These are phyloP conservation scores for Anisogramma anomala DNA, from an alignment of 2,329 filamentous ascomycete genomes.

Conservation along the genomic window DNA sequence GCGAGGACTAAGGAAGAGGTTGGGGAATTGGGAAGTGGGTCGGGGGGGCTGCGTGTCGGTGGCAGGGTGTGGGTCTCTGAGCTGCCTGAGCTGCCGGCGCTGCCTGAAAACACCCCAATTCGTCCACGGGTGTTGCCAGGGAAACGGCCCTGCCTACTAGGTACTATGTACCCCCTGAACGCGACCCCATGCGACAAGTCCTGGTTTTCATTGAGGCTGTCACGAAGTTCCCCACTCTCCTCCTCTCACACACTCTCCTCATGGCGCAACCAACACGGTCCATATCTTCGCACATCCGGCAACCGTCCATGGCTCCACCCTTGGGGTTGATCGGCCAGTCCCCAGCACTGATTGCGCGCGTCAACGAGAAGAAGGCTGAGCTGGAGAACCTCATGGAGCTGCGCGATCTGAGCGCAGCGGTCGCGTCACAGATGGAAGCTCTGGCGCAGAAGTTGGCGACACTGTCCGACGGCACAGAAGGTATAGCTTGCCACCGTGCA, in stretches of 20 bases:
- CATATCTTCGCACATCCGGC: constrained; percentile 53
- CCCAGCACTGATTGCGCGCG: constrained; percentile 58
- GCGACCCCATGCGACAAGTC: too few relatives aligned
- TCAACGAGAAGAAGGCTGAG: constrained; percentile 77
- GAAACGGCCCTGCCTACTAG: too few relatives aligned
- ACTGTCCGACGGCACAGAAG: constrained; percentile 71
- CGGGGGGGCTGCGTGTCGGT: background rate
- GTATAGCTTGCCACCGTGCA: constrained; percentile 28
- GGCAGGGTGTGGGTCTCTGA: constrained; percentile 1
- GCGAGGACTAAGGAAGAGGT: too few relatives aligned
- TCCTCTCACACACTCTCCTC: background rate
- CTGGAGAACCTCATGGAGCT: constrained; percentile 68
- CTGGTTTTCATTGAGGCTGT: too few relatives aligned
- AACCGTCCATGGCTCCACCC: constrained; percentile 37
- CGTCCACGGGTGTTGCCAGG: too few relatives aligned
- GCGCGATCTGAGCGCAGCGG: constrained; percentile 64
- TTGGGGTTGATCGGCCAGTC: constrained; percentile 48
- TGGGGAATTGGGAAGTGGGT: background rate
- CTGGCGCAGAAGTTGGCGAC: constrained; percentile 68
- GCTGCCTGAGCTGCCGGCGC: constrained; percentile 2
- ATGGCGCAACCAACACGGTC: constrained; percentile 45
- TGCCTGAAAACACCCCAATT: too few relatives aligned
- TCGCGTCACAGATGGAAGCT: constrained; percentile 73
- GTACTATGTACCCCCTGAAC: too few relatives aligned
- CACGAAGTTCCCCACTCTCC: too few relatives aligned